These are phyloP conservation scores for Darksidea phi DNA, from an alignment of 495 filamentous ascomycete genomes.

Conservation along the genomic window DNA sequence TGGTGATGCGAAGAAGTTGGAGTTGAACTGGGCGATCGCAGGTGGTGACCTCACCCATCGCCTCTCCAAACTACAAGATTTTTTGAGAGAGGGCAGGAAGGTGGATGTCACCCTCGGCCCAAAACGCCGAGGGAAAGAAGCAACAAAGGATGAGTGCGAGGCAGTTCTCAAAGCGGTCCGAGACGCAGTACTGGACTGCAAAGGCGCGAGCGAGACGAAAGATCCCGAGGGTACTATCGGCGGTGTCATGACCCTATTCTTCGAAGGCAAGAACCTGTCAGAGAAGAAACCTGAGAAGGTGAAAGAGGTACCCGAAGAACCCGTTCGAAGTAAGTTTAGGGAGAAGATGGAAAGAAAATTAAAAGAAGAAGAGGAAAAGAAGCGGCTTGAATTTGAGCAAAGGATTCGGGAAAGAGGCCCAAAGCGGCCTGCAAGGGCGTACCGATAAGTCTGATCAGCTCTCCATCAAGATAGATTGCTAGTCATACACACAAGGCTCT, in stretches of 20 bases:
- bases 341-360: too few relatives aligned
- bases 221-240: constrained; percentile 40
- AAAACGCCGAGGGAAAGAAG: constrained; percentile 40
- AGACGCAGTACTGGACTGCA: constrained; percentile 21
- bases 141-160: constrained; percentile 36
- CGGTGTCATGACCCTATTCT: constrained; percentile 35
- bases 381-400: too few relatives aligned
- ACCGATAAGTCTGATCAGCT: too few relatives aligned
- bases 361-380: too few relatives aligned
- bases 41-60: constrained; percentile 40
- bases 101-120: constrained; percentile 42
- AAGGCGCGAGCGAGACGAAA: constrained; percentile 30
- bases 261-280: constrained; percentile 35
- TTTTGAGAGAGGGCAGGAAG: constrained; percentile 42
- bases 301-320: background rate
- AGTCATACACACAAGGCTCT: too few relatives aligned
- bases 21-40: constrained; percentile 82
- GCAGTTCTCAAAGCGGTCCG: constrained; percentile 33
- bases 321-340: background rate
- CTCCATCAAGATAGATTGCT: too few relatives aligned
- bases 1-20: constrained; percentile 61
- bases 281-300: constrained; percentile 1
- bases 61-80: constrained; percentile 36
- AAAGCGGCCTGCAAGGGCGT: too few relatives aligned
- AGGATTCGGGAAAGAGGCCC: too few relatives aligned